Conservation (phyloP, 768 basidiomycete species). For the Termitomyces bulborhizus region DNA sequence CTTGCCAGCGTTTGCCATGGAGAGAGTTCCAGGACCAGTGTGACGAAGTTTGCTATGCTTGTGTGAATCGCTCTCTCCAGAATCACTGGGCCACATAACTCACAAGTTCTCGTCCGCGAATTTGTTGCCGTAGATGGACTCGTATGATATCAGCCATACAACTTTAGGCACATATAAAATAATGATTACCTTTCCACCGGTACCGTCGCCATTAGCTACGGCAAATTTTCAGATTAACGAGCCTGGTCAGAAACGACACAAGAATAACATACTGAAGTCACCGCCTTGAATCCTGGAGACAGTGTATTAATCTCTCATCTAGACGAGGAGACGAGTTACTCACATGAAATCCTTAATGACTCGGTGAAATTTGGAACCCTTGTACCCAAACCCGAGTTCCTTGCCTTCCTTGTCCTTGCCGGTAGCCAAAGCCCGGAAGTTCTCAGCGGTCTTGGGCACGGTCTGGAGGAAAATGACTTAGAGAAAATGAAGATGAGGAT, state of each 20-base stretch:
- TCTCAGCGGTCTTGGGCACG: conserved; percentile 94
- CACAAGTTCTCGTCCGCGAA: conserved; percentile 98
- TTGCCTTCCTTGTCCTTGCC: conserved; percentile 76
- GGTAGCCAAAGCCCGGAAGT: conserved; percentile 91
- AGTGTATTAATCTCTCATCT: neutral
- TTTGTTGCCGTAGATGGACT: conserved; percentile 87
- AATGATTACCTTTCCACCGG: conserved; percentile 73
- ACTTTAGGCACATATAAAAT: neutral
- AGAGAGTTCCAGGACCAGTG: conserved; percentile 79
- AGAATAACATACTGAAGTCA: conserved; percentile 77
- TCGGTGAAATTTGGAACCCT: conserved; percentile 95
- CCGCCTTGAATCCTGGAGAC: conserved; percentile 86
- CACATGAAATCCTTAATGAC: conserved; percentile 93
- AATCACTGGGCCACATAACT: conserved; percentile 17
- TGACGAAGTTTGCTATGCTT: conserved; percentile 85
- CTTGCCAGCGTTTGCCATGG: conserved; percentile 92
- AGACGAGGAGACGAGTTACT: conserved; percentile 12
- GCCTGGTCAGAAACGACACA: neutral
- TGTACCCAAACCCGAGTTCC: conserved; percentile 83
- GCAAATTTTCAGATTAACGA: conserved; percentile 13
- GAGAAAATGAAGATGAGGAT: neutral
- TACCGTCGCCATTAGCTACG: conserved; percentile 77
- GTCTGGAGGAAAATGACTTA: conserved; percentile 40
- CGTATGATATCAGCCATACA: neutral
- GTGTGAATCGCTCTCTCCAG: neutral